A percentile compares a stretch with the other conserved stretches of the same genome.
phyloP scores from a whole-genome alignment of 129 eudicot species.

The Escallonia rubra region DNA sequence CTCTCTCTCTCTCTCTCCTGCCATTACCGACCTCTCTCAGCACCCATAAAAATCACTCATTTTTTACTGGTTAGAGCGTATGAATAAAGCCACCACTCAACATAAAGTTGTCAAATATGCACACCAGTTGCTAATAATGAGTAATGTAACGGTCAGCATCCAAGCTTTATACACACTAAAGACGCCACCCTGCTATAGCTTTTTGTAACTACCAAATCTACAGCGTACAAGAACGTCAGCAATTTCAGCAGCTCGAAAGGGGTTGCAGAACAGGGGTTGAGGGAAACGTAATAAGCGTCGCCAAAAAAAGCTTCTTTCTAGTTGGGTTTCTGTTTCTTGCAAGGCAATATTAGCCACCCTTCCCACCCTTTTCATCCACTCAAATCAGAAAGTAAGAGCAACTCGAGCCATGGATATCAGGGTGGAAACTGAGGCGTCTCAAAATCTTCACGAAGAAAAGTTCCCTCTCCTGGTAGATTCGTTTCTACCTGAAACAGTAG shows the following conservation, averaged over 20 bases:
- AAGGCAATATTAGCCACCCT: conserved; percentile 45
- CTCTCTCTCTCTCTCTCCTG: no score
- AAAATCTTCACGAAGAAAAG: conserved; percentile 29
- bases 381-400: conserved; percentile 12
- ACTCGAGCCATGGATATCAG: conserved; percentile 46
- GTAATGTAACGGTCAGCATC: conserved; percentile 6
- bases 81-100: conserved; percentile 12
- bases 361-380: conserved; percentile 45
- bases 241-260: no score
- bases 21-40: no score
- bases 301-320: conserved; percentile 11
- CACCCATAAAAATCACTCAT: no score
- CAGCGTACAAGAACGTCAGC: conserved; percentile 3
- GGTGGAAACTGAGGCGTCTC: conserved; percentile 25
- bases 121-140: background rate
- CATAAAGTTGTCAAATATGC: background rate
- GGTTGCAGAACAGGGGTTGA: no score
- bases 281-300: no score
- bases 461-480: conserved; percentile 43
- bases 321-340: conserved; percentile 61
- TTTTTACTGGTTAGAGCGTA: background rate
- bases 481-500: conserved; percentile 44
- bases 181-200: background rate
- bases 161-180: conserved; percentile 6
- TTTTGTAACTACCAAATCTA: background rate